Conservation (phyloP, 192 early-diverging fungal species). For the Backusella australiensis region DNA sequence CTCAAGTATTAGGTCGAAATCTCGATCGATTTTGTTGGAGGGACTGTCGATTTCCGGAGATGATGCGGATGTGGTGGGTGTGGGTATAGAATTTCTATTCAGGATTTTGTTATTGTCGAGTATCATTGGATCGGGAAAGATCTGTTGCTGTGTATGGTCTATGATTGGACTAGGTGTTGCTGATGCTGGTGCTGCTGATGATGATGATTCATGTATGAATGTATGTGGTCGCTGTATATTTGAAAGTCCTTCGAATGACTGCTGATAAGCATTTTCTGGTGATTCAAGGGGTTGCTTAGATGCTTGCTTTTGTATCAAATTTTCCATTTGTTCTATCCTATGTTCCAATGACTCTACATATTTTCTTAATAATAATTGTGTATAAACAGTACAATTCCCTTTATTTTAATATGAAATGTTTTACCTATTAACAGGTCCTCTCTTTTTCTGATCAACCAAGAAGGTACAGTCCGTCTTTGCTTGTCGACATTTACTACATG, state of each 20-base stretch:
- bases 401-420: not conserved
- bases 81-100: not conserved
- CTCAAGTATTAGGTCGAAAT: conserved; percentile 34
- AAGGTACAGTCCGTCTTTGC: conserved; percentile 54
- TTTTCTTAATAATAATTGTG: not conserved
- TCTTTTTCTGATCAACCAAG: conserved; percentile 41
- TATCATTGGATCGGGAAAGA: not conserved
- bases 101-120: not conserved
- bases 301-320: conserved; percentile 46
- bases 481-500: conserved; percentile 68
- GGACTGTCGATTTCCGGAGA: not conserved
- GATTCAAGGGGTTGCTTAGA: not conserved
- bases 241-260: not conserved
- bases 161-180: not conserved
- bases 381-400: not conserved
- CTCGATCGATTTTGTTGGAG: not conserved
- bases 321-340: conserved; percentile 68
- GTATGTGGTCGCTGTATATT: not conserved
- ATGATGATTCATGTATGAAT: not conserved
- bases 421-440: conserved; percentile 79
- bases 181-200: not conserved
- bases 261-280: not conserved
- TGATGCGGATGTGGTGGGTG: not conserved
- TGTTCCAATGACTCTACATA: conserved; percentile 72
- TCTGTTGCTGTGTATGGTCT: not conserved